phyloP scores from a whole-genome alignment of 768 basidiomycete genomes.

The Tricholoma matsutake region DNA sequence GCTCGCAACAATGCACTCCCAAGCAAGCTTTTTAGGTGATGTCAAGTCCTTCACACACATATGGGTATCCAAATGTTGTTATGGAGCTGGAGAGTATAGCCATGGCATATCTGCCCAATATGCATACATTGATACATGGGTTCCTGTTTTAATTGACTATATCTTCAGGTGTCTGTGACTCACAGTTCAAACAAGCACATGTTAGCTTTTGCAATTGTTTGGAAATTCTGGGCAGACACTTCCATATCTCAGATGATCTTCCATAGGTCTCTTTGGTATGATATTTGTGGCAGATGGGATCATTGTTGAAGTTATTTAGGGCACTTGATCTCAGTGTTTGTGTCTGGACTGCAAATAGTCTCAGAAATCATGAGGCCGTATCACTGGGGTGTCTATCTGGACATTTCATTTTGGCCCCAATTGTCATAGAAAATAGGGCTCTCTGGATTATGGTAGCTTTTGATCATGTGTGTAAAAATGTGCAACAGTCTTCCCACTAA shows the following conservation, averaged over 20 bases:
- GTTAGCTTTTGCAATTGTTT: not conserved
- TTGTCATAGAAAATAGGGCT: too few species aligned
- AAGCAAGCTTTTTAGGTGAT: not conserved
- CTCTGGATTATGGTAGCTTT: too few species aligned
- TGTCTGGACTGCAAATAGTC: not conserved
- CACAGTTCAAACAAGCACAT: not conserved
- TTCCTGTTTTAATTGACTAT: not conserved
- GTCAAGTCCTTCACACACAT: not conserved
- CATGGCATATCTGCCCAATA: not conserved
- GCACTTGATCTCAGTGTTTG: not conserved
- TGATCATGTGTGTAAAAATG: too few species aligned
- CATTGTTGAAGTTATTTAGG: not conserved
- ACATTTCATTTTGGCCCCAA: not conserved
- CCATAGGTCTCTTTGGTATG: not conserved
- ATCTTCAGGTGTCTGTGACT: not conserved
- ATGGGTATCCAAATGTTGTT: not conserved
- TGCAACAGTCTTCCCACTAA: too few species aligned
- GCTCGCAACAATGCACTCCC: too few species aligned
- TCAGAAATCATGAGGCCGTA: not conserved
- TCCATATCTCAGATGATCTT: not conserved
- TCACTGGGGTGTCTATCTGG: not conserved
- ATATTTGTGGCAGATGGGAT: too few species aligned
- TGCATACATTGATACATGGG: not conserved
- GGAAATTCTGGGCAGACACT: not conserved
- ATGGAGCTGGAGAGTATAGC: not conserved